A percentile compares a stretch with the other conserved stretches of the same genome.
Conservation (phyloP, 2,329 filamentous ascomycete genomes). For the Clonostachys solani region DNA sequence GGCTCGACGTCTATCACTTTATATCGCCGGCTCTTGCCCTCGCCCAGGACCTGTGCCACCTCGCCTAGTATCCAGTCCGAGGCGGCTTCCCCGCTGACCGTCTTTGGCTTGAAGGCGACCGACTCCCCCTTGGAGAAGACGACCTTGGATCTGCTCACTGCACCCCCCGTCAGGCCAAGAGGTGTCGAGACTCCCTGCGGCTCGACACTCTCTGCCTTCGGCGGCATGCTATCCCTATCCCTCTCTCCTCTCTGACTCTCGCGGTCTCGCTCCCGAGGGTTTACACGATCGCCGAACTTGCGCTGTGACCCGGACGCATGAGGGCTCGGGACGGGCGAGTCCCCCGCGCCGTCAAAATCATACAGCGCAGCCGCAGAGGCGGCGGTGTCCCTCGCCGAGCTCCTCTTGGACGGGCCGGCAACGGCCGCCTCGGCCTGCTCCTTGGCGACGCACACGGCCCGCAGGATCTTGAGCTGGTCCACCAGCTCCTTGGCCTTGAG, state of each 20-base stretch:
- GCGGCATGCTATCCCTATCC: constrained; percentile 47
- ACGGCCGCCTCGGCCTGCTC: constrained; percentile 23
- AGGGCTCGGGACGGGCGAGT: constrained; percentile 40
- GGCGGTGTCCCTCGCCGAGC: constrained; percentile 11
- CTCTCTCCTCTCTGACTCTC: constrained; percentile 23
- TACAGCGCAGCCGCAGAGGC: constrained; percentile 21
- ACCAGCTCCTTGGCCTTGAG: constrained; percentile 26
- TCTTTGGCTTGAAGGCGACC: constrained; percentile 62
- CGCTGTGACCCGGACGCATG: constrained; percentile 23
- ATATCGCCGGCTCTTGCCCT: constrained; percentile 74
- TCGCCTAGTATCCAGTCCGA: constrained; percentile 72
- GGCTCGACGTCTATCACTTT: constrained; percentile 78
- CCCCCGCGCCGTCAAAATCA: constrained; percentile 37
- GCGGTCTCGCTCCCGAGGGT: constrained; percentile 18
- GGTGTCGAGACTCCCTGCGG: constrained; percentile 31
- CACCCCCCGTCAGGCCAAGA: background rate
- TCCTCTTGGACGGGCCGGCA: constrained; percentile 11
- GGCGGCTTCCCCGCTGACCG: constrained; percentile 37
- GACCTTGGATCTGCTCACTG: constrained; percentile 40
- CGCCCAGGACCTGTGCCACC: constrained; percentile 70
- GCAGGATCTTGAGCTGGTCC: constrained; percentile 37
- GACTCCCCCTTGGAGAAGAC: constrained; percentile 58
- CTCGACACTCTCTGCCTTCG: constrained; percentile 52
- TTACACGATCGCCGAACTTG: constrained; percentile 24
- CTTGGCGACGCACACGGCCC: constrained; percentile 36